Percentiles rank a stretch among this genome's conserved stretches.
These are phyloP conservation scores for Xeromyces bisporus DNA, from an alignment of 495 filamentous ascomycete genomes.

Conservation along the genomic window DNA sequence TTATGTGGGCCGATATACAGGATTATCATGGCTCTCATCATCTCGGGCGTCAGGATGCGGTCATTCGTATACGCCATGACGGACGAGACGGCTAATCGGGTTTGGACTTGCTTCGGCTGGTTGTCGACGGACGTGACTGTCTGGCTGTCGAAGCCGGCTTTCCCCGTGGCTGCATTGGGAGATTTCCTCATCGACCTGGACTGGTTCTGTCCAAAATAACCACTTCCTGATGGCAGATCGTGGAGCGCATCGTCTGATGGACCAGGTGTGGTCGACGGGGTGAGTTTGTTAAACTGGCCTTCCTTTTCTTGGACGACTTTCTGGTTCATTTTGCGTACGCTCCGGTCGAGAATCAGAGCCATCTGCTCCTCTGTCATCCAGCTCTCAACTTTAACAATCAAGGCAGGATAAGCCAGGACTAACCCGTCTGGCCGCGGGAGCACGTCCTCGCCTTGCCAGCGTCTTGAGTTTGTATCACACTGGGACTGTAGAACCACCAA, in stretches of 20 bases:
- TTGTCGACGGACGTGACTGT: constrained; percentile 26
- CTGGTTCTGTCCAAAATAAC: constrained; percentile 24
- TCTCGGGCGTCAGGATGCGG: constrained; percentile 84
- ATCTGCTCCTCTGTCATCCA: constrained; percentile 99
- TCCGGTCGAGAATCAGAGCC: constrained; percentile 74
- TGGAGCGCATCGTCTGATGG: constrained; percentile 46
- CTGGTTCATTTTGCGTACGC: constrained; percentile 57
- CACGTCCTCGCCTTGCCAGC: constrained; percentile 37
- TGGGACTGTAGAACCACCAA: constrained; percentile 75
- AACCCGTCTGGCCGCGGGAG: constrained; percentile 69
- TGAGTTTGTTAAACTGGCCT: constrained; percentile 44
- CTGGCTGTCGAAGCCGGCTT: constrained; percentile 13
- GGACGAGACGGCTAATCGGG: constrained; percentile 76
- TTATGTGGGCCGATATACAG: constrained; percentile 89
- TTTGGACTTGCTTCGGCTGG: constrained; percentile 55
- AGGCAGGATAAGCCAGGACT: constrained; percentile 69
- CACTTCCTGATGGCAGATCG: constrained; percentile 16
- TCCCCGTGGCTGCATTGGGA: constrained; percentile 13
- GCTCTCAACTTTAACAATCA: constrained; percentile 95
- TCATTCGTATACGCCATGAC: constrained; percentile 98
- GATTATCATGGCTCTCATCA: constrained; percentile 99
- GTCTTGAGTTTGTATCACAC: constrained; percentile 35
- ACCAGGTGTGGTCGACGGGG: constrained; percentile 45
- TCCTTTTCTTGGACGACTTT: constrained; percentile 62
- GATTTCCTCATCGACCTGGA: constrained; percentile 12